Conservation (phyloP, 768 basidiomycete species). For the Hericium rajendrae region DNA sequence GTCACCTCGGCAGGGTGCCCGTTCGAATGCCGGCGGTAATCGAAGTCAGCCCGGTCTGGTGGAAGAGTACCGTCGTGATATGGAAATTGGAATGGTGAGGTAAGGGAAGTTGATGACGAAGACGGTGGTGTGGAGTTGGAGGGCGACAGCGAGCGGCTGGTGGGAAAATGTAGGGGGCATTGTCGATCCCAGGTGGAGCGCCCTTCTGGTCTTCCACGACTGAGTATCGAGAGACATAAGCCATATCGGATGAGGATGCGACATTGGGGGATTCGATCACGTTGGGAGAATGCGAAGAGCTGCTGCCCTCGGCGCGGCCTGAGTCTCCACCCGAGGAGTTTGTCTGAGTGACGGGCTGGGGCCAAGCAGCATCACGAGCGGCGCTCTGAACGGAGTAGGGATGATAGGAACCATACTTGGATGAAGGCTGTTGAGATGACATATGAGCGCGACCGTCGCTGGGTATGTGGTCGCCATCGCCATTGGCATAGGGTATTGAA, state of each 20-base stretch:
- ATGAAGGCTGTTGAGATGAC: conserved; percentile 28
- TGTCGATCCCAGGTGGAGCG: conserved; percentile 33
- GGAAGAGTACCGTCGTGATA: conserved; percentile 44
- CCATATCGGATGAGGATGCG: conserved; percentile 36
- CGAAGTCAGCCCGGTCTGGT: conserved; percentile 55
- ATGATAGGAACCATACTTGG: conserved; percentile 45
- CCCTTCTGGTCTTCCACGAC: conserved; percentile 48
- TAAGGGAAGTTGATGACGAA: conserved; percentile 51
- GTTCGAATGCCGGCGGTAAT: conserved; percentile 51
- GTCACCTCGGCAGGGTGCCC: conserved; percentile 51
- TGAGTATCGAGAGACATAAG: conserved; percentile 36
- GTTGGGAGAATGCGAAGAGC: conserved; percentile 42
- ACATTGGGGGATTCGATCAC: conserved; percentile 50
- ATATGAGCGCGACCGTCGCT: conserved; percentile 17
- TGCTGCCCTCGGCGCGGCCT: conserved; percentile 29
- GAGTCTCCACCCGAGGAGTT: conserved; percentile 33
- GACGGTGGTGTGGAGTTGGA: conserved; percentile 47
- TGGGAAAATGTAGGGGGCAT: conserved; percentile 48
- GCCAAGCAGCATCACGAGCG: conserved; percentile 21
- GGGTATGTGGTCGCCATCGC: conserved; percentile 25
- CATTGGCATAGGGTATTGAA: conserved; percentile 27
- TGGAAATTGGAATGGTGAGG: conserved; percentile 58
- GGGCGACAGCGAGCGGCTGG: conserved; percentile 67
- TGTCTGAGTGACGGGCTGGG: conserved; percentile 18
- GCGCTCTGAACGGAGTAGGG: conserved; percentile 12